A percentile compares a stretch with the other conserved stretches of the same genome.
These are phyloP conservation scores for Punctularia strigosozonata DNA, from an alignment of 768 basidiomycete species.

Conservation along the genomic window DNA sequence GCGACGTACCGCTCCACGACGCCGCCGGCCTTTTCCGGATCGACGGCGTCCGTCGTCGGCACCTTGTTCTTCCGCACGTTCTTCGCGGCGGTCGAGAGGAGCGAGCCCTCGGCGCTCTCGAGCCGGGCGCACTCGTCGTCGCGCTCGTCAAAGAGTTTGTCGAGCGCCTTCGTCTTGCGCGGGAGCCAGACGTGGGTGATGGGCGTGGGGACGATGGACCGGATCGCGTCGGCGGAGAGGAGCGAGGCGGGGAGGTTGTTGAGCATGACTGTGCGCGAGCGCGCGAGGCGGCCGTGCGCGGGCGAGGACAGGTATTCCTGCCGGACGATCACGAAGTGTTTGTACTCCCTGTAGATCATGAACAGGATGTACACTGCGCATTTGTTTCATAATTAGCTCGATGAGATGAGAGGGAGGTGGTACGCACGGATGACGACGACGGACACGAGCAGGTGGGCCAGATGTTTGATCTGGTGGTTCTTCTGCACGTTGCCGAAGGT, in stretches of 20 bases:
- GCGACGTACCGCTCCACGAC: no score
- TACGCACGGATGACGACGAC: conserved; percentile 69
- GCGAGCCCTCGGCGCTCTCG: conserved; percentile 72
- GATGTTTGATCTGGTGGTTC: conserved; percentile 44
- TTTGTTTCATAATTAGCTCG: not conserved
- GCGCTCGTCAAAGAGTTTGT: conserved; percentile 70
- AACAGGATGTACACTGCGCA: conserved; percentile 71
- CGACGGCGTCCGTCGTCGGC: no score
- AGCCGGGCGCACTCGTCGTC: conserved; percentile 64
- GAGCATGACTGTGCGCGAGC: conserved; percentile 84
- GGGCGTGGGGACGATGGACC: conserved; percentile 76
- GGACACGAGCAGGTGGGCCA: conserved; percentile 67
- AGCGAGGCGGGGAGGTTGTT: conserved; percentile 79
- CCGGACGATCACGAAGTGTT: conserved; percentile 64
- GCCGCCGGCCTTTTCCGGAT: no score
- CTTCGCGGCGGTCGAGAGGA: conserved; percentile 70
- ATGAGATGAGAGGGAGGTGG: not conserved
- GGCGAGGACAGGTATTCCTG: conserved; percentile 75
- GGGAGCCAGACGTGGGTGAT: conserved; percentile 90
- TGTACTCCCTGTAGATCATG: conserved; percentile 73
- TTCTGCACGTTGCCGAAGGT: conserved; percentile 69
- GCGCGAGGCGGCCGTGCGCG: conserved; percentile 62
- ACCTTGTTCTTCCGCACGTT: conserved; percentile 43
- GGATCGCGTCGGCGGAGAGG: conserved; percentile 58
- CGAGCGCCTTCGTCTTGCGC: conserved; percentile 78